Evolutionary conservation across 805 yeast species (phyloP), one percentile per base, ranked within the genome.

Genomic region (Yarrowia yakushimensis): DNA sequence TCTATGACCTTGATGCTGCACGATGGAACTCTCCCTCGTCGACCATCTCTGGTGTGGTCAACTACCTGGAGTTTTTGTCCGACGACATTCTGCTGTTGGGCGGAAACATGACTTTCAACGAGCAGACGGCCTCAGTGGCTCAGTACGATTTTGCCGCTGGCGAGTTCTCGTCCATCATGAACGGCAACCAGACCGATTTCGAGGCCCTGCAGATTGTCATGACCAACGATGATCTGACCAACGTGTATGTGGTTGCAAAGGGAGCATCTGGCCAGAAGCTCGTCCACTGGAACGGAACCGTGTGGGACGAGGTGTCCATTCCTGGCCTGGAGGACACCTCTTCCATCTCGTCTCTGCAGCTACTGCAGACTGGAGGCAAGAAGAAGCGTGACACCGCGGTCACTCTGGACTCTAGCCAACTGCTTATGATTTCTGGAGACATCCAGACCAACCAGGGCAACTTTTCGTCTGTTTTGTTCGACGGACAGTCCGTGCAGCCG

Each of bases 401-500:
- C 7, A 39, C 48, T 3, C 61, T 55, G 7, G 37, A 28, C 6
- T 20, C 45, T 4, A 37, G 39, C n/a, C 61, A 39, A 39, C 36
- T 41, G 28, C 37, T 55, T 2, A 55, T 55, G 61, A 55, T 55
- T 6, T 55, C 61, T 2, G 61, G 61, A 3, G 48, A 55, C 37
- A 39, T 55, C 9, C 27, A 41, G 22, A 55, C 48, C 39, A 54
- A 69, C 23, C 84, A 80, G 68, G 94, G 92, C 0, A 69, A 73
- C 25, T 83, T 82, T 2, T 81, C 85, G 39, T 78, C 84, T 27
- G 93, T 92, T 0, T 73, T 82, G 28, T 89, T 72, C 73, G 84
- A 89, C 69, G 91, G 96, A 1, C 66, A 75, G 0, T 55, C 67
- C 8, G 90, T 96, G 96, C 69, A 74, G 30, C 96, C 96, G 12